A percentile compares a stretch with the other conserved stretches of the same genome.
Conservation (phyloP, 2,329 filamentous ascomycete genomes). For the Aspergillus piperis region DNA sequence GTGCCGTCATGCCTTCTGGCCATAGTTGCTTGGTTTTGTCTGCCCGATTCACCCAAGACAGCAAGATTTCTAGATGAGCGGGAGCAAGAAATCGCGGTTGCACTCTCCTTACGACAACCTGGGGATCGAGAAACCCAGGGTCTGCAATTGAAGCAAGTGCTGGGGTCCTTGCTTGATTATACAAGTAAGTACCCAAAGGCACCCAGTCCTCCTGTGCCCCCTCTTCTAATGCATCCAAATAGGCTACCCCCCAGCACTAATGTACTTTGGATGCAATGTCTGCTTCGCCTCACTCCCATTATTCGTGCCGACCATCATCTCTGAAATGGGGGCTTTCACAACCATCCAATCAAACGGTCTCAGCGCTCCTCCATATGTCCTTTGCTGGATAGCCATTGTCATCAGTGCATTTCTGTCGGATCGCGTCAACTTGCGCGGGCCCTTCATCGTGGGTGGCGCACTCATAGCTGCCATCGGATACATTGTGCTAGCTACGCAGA, state of each 20-base stretch:
- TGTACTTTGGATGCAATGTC: constrained; percentile 34
- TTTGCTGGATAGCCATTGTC: constrained; percentile 45
- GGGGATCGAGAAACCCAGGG: constrained; percentile 26
- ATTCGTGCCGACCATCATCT: constrained; percentile 37
- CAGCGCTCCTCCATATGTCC: constrained; percentile 44
- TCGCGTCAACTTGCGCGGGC: constrained; percentile 39
- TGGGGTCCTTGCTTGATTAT: constrained; percentile 19
- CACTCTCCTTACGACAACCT: constrained; percentile 23
- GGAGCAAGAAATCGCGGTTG: constrained; percentile 35
- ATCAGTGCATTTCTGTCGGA: constrained; percentile 40
- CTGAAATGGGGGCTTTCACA: constrained; percentile 39
- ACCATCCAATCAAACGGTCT: constrained; percentile 40
- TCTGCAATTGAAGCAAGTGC: constrained; percentile 17
- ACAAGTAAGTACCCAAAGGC: constrained; percentile 6
- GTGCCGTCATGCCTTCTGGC: constrained; percentile 44
- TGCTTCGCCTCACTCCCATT: constrained; percentile 35
- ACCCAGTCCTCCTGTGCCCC: no score
- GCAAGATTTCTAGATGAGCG: constrained; percentile 43
- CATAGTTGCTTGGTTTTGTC: constrained; percentile 40
- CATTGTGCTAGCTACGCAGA: constrained; percentile 43
- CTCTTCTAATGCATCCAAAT: not conserved
- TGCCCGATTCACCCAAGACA: constrained; percentile 45
- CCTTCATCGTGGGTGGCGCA: constrained; percentile 40
- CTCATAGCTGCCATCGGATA: constrained; percentile 43
- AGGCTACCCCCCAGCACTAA: constrained; percentile 21